Evolutionary conservation across 2,329 filamentous ascomycete genomes (phyloP), one percentile per base, ranked within the genome.

Genomic region (Leptographium flavum): DNA sequence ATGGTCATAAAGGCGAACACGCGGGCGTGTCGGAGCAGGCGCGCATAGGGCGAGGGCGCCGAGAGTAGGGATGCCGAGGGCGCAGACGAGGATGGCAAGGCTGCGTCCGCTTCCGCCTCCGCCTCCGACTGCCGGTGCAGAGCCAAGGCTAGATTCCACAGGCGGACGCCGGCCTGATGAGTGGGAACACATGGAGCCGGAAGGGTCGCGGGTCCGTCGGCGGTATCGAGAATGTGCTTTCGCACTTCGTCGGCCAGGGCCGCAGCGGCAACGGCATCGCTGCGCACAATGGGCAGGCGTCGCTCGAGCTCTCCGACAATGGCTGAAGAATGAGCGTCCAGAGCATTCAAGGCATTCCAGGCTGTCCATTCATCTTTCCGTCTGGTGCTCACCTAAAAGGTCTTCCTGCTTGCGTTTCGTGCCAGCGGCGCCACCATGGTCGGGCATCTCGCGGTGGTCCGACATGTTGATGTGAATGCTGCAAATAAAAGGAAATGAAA

Each of bases 1-100:
- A 94, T 64, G 46, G 90, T 60, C 14, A 80, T 62, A 54, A 85
- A 87, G 0, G 83, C 73, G 53, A 88, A 65, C 2, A 71, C 58
- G 36, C 72, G 66, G 13, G 61, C 60, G 14, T 64, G 56, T 7
- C 64, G 50, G 2, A 72, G 52, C 25, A 69, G 52, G 45, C 40
- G 63, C 36, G 42, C 54, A 30, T 42, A 47, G 30, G 21, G 21
- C 6, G n/a, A 35, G 52, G 47, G 53, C 3, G 22, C n/a, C n/a
- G n/a, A n/a, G n/a, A n/a, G n/a, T n/a, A n/a, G n/a, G n/a, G n/a
- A n/a, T n/a, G n/a, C n/a, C n/a, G n/a, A n/a, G n/a, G n/a, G n/a
- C n/a, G n/a, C n/a, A n/a, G n/a, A n/a, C n/a, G n/a, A n/a, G n/a
- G n/a, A n/a, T n/a, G n/a, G n/a, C n/a, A n/a, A n/a, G n/a, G n/a